phyloP scores from a whole-genome alignment of 768 basidiomycete species.

The Tylopilus balloui region DNA sequence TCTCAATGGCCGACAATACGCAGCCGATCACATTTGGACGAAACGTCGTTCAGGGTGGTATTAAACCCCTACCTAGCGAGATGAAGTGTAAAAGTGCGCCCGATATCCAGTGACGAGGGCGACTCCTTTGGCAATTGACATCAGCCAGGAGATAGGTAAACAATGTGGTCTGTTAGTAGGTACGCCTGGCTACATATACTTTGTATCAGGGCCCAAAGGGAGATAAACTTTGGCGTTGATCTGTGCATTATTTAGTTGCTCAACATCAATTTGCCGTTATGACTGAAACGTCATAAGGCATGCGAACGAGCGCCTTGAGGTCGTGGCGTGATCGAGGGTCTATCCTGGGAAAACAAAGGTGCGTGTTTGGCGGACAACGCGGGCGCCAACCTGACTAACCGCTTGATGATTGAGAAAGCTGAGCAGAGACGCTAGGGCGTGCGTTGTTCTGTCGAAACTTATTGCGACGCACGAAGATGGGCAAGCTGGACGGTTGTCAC shows the following conservation, averaged over 20 bases:
- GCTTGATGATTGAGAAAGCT: slow-evolving; percentile 71
- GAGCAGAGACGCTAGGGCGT: slow-evolving; percentile 62
- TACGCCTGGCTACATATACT: background rate
- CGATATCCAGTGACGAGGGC: slow-evolving; percentile 33
- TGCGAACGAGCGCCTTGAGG: slow-evolving; percentile 51
- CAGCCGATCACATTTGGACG: slow-evolving; percentile 25
- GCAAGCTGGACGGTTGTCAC: slow-evolving; percentile 40
- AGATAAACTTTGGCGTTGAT: too few species aligned
- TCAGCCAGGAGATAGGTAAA: background rate
- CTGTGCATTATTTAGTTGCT: too few species aligned
- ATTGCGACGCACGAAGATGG: too few species aligned
- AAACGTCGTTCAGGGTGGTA: slow-evolving; percentile 30
- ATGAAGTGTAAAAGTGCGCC: slow-evolving; percentile 29
- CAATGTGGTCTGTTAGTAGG: background rate
- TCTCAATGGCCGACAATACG: slow-evolving; percentile 25
- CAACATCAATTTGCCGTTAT: too few species aligned
- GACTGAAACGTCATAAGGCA: too few species aligned
- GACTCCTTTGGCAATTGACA: slow-evolving; percentile 25
- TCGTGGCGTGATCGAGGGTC: too few species aligned
- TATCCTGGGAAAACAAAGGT: slow-evolving; percentile 52
- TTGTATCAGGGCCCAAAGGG: too few species aligned
- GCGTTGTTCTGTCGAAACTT: slow-evolving; percentile 49
- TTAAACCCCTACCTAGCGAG: slow-evolving; percentile 31
- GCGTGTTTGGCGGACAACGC: slow-evolving; percentile 65
- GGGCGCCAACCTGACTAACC: slow-evolving; percentile 54